Conservation (phyloP, 2,329 filamentous ascomycete species). For the Cladophialophora psammophila region DNA sequence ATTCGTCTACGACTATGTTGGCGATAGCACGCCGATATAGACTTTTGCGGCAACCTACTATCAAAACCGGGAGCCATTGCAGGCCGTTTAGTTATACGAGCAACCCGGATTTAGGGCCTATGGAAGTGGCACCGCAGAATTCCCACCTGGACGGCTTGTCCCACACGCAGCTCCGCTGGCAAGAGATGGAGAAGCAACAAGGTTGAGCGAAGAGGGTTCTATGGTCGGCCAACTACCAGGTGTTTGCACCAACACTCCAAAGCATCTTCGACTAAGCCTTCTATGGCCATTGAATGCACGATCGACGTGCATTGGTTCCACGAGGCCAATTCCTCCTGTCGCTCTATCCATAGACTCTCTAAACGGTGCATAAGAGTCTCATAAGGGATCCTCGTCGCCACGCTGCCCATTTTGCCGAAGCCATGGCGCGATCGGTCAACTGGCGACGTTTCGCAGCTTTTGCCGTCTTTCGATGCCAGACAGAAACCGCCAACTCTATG, state of each 20-base stretch:
- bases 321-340: not conserved
- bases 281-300: not conserved
- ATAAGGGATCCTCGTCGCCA: not conserved
- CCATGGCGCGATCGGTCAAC: conserved; percentile 1
- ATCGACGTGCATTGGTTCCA: not conserved
- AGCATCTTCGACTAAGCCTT: not conserved
- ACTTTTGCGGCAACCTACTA: not conserved
- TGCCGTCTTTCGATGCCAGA: not conserved
- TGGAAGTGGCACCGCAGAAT: not conserved
- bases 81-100: not conserved
- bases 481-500: too few species aligned
- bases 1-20: not conserved
- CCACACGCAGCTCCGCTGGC: too few species aligned
- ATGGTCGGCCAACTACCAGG: conserved; percentile 18
- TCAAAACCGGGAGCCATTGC: not conserved
- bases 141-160: not conserved
- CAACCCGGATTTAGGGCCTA: not conserved
- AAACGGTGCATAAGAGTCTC: not conserved
- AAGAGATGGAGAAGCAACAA: not conserved
- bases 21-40: not conserved
- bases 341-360: not conserved
- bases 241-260: not conserved
- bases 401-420: not conserved
- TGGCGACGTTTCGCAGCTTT: not conserved
- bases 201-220: conserved; percentile 6